Conservation (phyloP, 176 grass and related monocot genomes). For the Triticum urartu region DNA sequence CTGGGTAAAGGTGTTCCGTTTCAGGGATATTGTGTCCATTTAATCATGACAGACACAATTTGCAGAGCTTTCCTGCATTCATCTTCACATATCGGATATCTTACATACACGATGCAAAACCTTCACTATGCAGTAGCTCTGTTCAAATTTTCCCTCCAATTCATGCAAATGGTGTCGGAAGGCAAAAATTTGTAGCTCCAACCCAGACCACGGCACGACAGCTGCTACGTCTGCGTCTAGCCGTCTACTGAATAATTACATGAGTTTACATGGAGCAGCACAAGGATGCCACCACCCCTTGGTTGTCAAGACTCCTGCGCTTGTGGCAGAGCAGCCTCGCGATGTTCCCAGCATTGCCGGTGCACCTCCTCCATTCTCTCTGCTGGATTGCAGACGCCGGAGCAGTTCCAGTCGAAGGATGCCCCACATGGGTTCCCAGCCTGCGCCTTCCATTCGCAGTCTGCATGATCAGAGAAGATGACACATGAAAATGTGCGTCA, state of each 20-base stretch:
- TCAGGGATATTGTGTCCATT: not conserved
- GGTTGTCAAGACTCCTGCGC: slow-evolving; percentile 49
- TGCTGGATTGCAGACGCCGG: slow-evolving; percentile 69
- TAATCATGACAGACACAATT: not conserved
- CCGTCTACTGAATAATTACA: slow-evolving; percentile 8
- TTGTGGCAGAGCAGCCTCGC: slow-evolving; percentile 39
- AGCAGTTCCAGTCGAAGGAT: slow-evolving; percentile 84
- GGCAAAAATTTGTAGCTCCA: not conserved
- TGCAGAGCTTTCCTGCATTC: slow-evolving; percentile 8
- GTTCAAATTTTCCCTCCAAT: not conserved
- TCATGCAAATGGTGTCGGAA: not conserved
- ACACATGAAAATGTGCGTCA: not conserved
- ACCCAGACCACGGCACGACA: not conserved
- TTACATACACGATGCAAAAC: not conserved
- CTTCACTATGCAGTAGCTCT: not conserved
- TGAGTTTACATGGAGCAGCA: slow-evolving; percentile 37
- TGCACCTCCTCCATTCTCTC: slow-evolving; percentile 80
- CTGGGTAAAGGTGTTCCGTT: not conserved
- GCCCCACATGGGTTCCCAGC: slow-evolving; percentile 68
- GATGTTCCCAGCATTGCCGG: slow-evolving; percentile 50
- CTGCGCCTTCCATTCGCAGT: slow-evolving; percentile 81
- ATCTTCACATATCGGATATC: not conserved
- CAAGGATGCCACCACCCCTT: not conserved
- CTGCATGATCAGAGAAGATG: slow-evolving; percentile 39
- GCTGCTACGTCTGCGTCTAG: not conserved